A percentile compares a stretch with the other conserved stretches of the same genome.
Evolutionary conservation across 2,329 filamentous ascomycete genomes (phyloP).

Genomic region (Chaetomium sp.): DNA sequence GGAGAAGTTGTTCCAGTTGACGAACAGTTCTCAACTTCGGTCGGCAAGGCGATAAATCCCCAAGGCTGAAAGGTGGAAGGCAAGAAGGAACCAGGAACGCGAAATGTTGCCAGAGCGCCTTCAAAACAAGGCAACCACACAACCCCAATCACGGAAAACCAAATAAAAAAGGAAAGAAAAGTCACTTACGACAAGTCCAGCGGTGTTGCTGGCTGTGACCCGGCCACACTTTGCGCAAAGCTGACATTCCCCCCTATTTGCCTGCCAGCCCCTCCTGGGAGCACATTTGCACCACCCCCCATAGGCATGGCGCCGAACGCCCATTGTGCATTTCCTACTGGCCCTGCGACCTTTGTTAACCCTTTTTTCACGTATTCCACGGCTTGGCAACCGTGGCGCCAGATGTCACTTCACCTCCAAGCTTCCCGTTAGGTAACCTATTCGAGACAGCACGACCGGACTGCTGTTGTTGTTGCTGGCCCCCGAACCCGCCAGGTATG

Average conservation of each 20-base stretch:
- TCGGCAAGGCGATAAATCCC: no score
- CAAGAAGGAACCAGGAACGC: background rate
- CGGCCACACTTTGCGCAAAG: conserved; percentile 60
- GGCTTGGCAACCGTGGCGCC: no score
- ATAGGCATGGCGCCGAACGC: conserved; percentile 57
- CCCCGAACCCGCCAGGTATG: conserved; percentile 54
- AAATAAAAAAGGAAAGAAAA: conserved; percentile 1
- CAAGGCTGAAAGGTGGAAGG: no score
- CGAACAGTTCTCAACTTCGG: no score
- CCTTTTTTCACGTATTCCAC: no score
- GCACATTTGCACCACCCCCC: conserved; percentile 39
- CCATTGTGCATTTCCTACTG: conserved; percentile 53
- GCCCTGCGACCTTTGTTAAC: conserved; percentile 16
- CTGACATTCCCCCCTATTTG: conserved; percentile 55
- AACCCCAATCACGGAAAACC: background rate
- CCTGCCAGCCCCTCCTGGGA: conserved; percentile 36
- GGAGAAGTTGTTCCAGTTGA: no score
- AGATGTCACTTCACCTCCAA: conserved; percentile 42
- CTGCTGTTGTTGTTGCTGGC: conserved; percentile 53
- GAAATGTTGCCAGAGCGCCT: background rate
- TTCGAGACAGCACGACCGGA: conserved; percentile 48
- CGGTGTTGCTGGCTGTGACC: conserved; percentile 55
- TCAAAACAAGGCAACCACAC: background rate
- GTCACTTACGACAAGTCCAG: conserved; percentile 58
- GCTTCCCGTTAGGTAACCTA: conserved; percentile 59